Percentiles rank a stretch among this genome's conserved stretches.
Evolutionary conservation across 352 stramenopile genomes (phyloP).

Genomic region (Pythium plurisporium): DNA sequence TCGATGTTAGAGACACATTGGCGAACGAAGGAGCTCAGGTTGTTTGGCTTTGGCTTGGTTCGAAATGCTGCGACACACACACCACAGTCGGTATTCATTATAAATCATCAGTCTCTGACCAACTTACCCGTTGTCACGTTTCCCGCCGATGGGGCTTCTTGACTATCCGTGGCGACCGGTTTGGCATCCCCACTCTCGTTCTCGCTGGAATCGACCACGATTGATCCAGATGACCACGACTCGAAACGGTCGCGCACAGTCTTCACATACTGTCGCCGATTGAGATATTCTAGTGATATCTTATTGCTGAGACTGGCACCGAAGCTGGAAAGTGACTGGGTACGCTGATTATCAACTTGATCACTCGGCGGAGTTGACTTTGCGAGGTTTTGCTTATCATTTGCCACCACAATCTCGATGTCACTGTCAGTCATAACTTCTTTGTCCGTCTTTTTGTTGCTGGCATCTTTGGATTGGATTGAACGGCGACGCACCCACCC

Average conservation of each 20-base stretch:
- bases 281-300: slow-evolving; percentile 11
- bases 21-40: slow-evolving; percentile 61
- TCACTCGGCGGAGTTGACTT: neutral
- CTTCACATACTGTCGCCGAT: slow-evolving; percentile 21
- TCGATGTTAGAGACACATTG: slow-evolving; percentile 68
- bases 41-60: slow-evolving; percentile 39
- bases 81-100: neutral
- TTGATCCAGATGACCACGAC: slow-evolving; percentile 3
- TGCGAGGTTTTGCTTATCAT: slow-evolving; percentile 5
- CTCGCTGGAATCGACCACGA: neutral
- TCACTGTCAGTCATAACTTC: slow-evolving; percentile 22
- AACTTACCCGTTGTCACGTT: neutral
- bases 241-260: slow-evolving; percentile 22
- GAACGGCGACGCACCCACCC: slow-evolving; percentile 25
- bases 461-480: slow-evolving; percentile 19
- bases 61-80: neutral
- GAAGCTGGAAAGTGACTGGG: neutral
- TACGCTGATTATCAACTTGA: neutral
- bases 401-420: slow-evolving; percentile 49
- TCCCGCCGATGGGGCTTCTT: neutral
- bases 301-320: slow-evolving; percentile 3
- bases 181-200: neutral
- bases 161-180: neutral
- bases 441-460: slow-evolving; percentile 29
- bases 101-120: neutral